These are phyloP conservation scores for Mychonastes homosphaera DNA, from an alignment of 139 green algal species.

Conservation along the genomic window DNA sequence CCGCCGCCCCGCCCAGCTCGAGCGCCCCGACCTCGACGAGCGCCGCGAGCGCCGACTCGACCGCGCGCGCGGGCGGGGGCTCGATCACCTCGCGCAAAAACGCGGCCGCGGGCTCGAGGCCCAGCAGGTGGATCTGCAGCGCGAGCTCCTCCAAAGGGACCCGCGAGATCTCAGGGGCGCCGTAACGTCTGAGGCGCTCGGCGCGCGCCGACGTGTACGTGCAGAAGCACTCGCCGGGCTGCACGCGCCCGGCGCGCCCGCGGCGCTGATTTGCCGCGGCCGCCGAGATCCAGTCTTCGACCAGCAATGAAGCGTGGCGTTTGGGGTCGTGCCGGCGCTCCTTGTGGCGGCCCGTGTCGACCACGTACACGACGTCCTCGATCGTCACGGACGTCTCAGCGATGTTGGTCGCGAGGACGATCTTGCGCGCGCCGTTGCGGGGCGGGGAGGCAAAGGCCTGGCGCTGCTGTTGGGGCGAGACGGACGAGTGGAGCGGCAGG, in stretches of 20 bases:
- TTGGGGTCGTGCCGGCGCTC: slow-evolving; percentile 56
- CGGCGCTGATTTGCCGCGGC: slow-evolving; percentile 42
- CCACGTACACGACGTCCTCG: slow-evolving; percentile 87
- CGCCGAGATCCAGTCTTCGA: slow-evolving; percentile 62
- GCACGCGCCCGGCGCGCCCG: slow-evolving; percentile 77
- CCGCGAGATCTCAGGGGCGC: slow-evolving; percentile 77
- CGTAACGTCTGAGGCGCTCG: slow-evolving; percentile 47
- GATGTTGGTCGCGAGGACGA: slow-evolving; percentile 95
- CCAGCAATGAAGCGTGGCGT: slow-evolving; percentile 65
- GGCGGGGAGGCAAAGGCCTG: slow-evolving; percentile 42
- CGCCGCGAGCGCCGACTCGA: slow-evolving; percentile 42
- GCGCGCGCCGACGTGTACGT: slow-evolving; percentile 65
- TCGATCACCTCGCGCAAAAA: slow-evolving; percentile 66
- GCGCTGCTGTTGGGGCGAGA: slow-evolving; percentile 61
- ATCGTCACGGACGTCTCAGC: slow-evolving; percentile 95
- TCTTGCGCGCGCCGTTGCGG: slow-evolving; percentile 52
- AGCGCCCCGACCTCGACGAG: slow-evolving; percentile 14
- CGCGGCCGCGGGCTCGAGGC: slow-evolving; percentile 44
- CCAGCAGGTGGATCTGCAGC: slow-evolving; percentile 78
- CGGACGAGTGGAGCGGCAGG: slow-evolving; percentile 70
- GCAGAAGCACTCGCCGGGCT: slow-evolving; percentile 62
- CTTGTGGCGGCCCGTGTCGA: slow-evolving; percentile 77
- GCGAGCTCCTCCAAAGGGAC: slow-evolving; percentile 89
- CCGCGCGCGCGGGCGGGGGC: slow-evolving; percentile 49
- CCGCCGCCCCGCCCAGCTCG: too few species aligned